Percentiles rank a stretch among this genome's conserved stretches.
These are phyloP conservation scores for Acacia melanoxylon DNA, from an alignment of 306 rosid species.

Conservation along the genomic window DNA sequence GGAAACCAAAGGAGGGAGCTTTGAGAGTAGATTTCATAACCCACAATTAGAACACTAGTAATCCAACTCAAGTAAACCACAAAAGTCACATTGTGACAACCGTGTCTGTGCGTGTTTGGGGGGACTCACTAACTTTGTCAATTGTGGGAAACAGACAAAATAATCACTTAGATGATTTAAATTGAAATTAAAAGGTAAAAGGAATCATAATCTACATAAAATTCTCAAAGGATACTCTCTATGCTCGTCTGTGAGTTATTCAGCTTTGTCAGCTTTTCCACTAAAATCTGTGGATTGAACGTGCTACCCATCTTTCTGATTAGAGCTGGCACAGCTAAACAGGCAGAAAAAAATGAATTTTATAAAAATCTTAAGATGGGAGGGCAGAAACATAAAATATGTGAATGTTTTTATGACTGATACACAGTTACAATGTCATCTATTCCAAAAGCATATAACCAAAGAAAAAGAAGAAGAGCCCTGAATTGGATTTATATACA, in stretches of 20 bases:
- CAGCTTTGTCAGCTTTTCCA: constrained; percentile 93
- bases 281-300: constrained; percentile 94
- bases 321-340: constrained; percentile 32
- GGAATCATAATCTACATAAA: constrained; percentile 15
- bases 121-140: constrained; percentile 4
- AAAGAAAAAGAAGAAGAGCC: not conserved
- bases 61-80: not conserved
- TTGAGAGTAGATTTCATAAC: constrained; percentile 5
- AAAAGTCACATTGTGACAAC: not conserved
- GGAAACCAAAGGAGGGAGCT: not conserved
- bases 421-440: constrained; percentile 13
- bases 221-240: constrained; percentile 90
- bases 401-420: constrained; percentile 13
- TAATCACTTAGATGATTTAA: constrained; percentile 6
- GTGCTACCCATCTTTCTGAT: constrained; percentile 79
- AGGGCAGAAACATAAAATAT: constrained; percentile 2
- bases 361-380: constrained; percentile 39
- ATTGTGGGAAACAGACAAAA: constrained; percentile 17
- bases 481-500: not conserved
- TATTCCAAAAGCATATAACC: not conserved
- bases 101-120: not conserved
- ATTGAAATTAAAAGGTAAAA: constrained; percentile 14
- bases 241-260: constrained; percentile 94
- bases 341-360: constrained; percentile 37
- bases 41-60: constrained; percentile 9